A percentile compares a stretch with the other conserved stretches of the same genome.
Conservation (phyloP, 2,329 filamentous ascomycete species). For the Ophiostoma ulmi region DNA sequence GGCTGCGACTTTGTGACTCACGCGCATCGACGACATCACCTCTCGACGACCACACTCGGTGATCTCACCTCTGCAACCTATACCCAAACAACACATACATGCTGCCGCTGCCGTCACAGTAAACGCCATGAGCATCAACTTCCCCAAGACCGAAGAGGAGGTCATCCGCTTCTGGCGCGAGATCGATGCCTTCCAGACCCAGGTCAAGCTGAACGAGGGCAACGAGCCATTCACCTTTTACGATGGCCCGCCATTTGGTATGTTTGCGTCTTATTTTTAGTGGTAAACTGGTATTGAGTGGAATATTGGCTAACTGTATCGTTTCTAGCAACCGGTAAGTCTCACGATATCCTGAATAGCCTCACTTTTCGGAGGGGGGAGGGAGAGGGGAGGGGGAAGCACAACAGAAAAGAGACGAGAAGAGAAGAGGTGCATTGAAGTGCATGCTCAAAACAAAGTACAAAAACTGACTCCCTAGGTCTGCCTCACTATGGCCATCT, state of each 20-base stretch:
- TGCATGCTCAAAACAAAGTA: neutral
- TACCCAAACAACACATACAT: neutral
- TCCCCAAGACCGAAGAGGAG: slow-evolving; percentile 83
- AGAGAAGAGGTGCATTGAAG: neutral
- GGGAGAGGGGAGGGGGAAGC: neutral
- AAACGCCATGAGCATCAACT: slow-evolving; percentile 69
- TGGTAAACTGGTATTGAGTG: neutral
- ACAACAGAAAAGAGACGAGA: neutral
- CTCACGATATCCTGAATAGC: slow-evolving; percentile 4
- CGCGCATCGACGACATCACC: slow-evolving; percentile 17
- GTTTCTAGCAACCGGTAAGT: slow-evolving; percentile 18
- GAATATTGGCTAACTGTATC: neutral
- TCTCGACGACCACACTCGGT: slow-evolving; percentile 5
- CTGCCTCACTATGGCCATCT: slow-evolving; percentile 62
- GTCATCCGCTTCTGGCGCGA: slow-evolving; percentile 84
- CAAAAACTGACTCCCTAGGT: slow-evolving; percentile 27
- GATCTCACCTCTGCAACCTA: neutral
- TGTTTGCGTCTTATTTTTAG: neutral
- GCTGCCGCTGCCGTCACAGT: slow-evolving; percentile 12
- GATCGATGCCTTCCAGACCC: slow-evolving; percentile 77
- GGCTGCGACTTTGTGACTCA: slow-evolving; percentile 16
- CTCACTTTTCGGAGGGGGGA: neutral
- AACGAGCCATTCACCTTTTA: slow-evolving; percentile 90
- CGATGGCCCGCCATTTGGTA: slow-evolving; percentile 77
- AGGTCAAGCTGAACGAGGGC: slow-evolving; percentile 74